Conservation (phyloP, 345 rosid species). For the Dipteronia dyeriana region DNA sequence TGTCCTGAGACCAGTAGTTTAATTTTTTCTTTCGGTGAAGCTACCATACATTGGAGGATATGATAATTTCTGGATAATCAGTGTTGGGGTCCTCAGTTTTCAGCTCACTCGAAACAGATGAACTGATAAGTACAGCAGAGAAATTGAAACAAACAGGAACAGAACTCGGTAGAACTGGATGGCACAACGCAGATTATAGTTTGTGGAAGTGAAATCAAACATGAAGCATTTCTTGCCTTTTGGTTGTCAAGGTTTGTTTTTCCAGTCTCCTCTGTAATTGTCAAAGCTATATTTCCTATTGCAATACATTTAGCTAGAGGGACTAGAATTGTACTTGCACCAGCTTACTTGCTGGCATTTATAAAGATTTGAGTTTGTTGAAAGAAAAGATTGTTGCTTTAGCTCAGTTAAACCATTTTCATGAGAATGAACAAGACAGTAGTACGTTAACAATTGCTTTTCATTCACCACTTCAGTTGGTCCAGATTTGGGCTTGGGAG, state of each 20-base stretch:
- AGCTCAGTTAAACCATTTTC: neutral
- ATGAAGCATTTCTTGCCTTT: too few relatives aligned
- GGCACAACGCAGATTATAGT: neutral
- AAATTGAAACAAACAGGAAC: slow-evolving; percentile 15
- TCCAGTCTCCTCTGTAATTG: too few relatives aligned
- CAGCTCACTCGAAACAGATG: slow-evolving; percentile 26
- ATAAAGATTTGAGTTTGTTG: slow-evolving; percentile 34
- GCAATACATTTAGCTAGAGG: slow-evolving; percentile 44
- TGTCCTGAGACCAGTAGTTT: slow-evolving; percentile 48
- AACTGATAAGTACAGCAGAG: slow-evolving; percentile 14
- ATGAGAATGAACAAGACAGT: neutral
- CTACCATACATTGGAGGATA: slow-evolving; percentile 53
- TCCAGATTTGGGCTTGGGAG: slow-evolving; percentile 48
- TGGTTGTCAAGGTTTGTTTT: too few relatives aligned
- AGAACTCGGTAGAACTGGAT: neutral
- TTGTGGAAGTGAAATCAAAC: too few relatives aligned
- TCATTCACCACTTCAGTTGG: slow-evolving; percentile 37
- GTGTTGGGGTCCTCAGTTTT: slow-evolving; percentile 47
- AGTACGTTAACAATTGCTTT: neutral
- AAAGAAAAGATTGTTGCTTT: slow-evolving; percentile 22
- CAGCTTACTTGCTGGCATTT: slow-evolving; percentile 42
- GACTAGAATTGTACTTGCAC: slow-evolving; percentile 48
- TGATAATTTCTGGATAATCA: slow-evolving; percentile 42
- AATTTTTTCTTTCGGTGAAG: slow-evolving; percentile 62
- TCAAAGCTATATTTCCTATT: slow-evolving; percentile 15